A percentile compares a stretch with the other conserved stretches of the same genome.
Evolutionary conservation across 768 basidiomycete species (phyloP).

Genomic region (Amanita subjunquillea): DNA sequence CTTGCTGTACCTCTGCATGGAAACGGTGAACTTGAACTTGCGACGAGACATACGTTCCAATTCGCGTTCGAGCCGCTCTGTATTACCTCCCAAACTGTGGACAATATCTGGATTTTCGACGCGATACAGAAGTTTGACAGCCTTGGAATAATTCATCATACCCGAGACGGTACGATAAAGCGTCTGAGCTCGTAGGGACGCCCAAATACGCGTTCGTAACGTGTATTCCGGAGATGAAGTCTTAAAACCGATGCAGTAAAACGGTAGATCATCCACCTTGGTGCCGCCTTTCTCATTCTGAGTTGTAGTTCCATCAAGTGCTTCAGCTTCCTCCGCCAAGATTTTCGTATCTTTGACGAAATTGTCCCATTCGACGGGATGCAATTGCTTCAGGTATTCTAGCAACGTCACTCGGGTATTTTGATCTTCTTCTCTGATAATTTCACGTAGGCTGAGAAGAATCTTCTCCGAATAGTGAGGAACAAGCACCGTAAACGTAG

Average conservation of each 20-base stretch:
- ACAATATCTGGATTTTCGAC: slow-evolving; percentile 99
- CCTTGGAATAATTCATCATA: slow-evolving; percentile 99
- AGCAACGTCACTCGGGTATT: slow-evolving; percentile 94
- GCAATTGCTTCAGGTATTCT: slow-evolving; percentile 97
- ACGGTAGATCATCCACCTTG: slow-evolving; percentile 89
- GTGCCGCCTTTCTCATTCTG: slow-evolving; percentile 60
- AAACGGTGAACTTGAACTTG: slow-evolving; percentile 97
- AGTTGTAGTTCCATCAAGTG: slow-evolving; percentile 41
- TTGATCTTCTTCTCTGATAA: slow-evolving; percentile 95
- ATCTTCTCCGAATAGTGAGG: slow-evolving; percentile 99
- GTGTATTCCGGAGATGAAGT: slow-evolving; percentile 98
- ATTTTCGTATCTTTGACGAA: slow-evolving; percentile 99
- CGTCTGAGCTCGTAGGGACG: slow-evolving; percentile 94
- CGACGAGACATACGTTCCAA: slow-evolving; percentile 93
- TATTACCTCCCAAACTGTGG: slow-evolving; percentile 92
- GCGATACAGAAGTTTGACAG: slow-evolving; percentile 96
- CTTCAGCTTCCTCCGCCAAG: slow-evolving; percentile 79
- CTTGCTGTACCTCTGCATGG: slow-evolving; percentile 98
- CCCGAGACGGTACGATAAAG: slow-evolving; percentile 98
- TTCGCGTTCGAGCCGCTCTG: slow-evolving; percentile 91
- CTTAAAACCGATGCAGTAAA: slow-evolving; percentile 99
- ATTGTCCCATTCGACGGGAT: slow-evolving; percentile 99
- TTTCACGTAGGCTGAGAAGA: slow-evolving; percentile 89
- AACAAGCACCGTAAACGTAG: slow-evolving; percentile 98
- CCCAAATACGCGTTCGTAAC: slow-evolving; percentile 98